Conservation (phyloP, 495 filamentous ascomycete genomes). For the Trichoderma reesei region DNA sequence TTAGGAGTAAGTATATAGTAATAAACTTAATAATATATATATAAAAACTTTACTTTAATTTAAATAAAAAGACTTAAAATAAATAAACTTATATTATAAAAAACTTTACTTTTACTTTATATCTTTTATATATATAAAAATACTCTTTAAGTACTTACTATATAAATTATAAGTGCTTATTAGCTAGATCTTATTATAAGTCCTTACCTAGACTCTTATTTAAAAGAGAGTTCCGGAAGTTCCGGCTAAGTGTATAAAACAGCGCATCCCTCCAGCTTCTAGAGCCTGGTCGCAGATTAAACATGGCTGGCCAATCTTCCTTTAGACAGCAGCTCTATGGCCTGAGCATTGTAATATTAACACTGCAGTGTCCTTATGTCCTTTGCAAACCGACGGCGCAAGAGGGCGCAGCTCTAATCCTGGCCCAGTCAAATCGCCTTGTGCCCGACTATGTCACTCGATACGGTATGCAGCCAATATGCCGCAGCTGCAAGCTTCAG, state of each 20-base stretch:
- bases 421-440: background rate
- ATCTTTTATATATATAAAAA: too few relatives aligned
- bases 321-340: background rate
- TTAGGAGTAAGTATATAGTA: too few relatives aligned
- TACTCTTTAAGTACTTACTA: too few relatives aligned
- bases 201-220: too few relatives aligned
- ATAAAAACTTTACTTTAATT: too few relatives aligned
- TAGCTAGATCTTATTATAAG: too few relatives aligned
- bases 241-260: background rate
- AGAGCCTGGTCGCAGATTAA: background rate
- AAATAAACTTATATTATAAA: too few relatives aligned
- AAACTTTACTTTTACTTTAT: too few relatives aligned
- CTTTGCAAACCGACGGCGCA: background rate
- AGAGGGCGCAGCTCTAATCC: background rate
- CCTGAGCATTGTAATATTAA: background rate
- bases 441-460: constrained; percentile 10
- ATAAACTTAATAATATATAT: too few relatives aligned
- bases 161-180: too few relatives aligned
- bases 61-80: too few relatives aligned
- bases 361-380: background rate
- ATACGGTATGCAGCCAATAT: constrained; percentile 7
- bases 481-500: background rate
- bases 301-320: background rate
- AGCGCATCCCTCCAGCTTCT: background rate
- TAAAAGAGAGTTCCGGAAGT: background rate